Conservation (phyloP, 352 stramenopile species). For the Stephanocyclus meneghinianus region DNA sequence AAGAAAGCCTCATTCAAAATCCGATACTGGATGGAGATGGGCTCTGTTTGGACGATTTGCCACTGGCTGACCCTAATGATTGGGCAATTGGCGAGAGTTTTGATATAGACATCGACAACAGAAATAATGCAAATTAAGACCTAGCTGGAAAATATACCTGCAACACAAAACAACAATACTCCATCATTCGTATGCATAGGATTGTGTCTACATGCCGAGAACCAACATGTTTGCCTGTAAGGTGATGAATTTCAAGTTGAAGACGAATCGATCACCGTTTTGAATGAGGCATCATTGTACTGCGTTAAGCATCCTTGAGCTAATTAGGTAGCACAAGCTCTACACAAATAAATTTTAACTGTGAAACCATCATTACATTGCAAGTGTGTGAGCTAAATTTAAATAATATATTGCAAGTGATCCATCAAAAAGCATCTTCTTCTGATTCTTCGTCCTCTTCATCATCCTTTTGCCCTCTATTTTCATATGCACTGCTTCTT, state of each 20-base stretch:
- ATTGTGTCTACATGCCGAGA: too few species aligned
- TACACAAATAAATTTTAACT: too few species aligned
- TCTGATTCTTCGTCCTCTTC: not conserved
- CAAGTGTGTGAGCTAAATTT: too few species aligned
- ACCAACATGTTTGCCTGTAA: not conserved
- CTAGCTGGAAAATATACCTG: not conserved
- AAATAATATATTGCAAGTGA: too few species aligned
- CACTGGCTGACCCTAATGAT: conserved; percentile 53
- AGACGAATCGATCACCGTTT: not conserved
- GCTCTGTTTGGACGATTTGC: conserved; percentile 65
- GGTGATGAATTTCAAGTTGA: not conserved
- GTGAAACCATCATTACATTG: too few species aligned
- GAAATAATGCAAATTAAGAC: not conserved
- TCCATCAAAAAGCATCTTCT: not conserved
- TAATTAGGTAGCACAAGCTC: not conserved
- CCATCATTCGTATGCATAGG: not conserved
- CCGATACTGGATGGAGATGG: conserved; percentile 32
- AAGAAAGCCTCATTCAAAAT: conserved; percentile 47
- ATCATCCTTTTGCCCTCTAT: not conserved
- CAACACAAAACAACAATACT: not conserved
- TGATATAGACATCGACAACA: conserved; percentile 55
- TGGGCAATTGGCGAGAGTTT: conserved; percentile 76
- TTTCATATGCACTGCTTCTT: not conserved
- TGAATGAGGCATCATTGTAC: not conserved
- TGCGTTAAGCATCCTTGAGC: not conserved